Percentiles rank a stretch among this genome's conserved stretches.
Conservation (phyloP, 305 asterid genomes). For the Fraxinus ornus region DNA sequence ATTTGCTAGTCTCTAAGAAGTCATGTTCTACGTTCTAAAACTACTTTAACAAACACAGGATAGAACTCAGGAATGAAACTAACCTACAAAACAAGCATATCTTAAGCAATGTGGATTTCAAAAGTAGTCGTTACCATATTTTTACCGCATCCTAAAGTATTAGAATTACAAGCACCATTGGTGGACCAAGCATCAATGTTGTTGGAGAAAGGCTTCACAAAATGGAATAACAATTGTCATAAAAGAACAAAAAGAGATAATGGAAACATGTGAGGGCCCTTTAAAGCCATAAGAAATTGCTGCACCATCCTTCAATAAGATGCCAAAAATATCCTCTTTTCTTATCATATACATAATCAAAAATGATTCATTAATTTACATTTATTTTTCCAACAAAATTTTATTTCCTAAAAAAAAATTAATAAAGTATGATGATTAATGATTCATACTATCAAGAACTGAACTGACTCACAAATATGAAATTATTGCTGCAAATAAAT, state of each 20-base stretch:
- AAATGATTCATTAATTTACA: neutral
- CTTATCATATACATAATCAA: slow-evolving; percentile 8
- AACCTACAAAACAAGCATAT: neutral
- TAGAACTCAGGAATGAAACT: neutral
- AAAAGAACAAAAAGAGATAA: slow-evolving; percentile 40
- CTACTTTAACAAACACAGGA: neutral
- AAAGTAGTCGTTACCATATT: neutral
- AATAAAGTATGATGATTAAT: neutral
- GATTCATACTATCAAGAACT: neutral
- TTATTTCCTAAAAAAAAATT: neutral
- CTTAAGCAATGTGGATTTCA: neutral
- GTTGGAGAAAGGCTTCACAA: slow-evolving; percentile 31
- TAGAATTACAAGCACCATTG: slow-evolving; percentile 10
- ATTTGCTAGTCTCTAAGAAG: neutral
- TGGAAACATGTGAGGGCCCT: slow-evolving; percentile 39
- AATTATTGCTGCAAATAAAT: slow-evolving; percentile 18
- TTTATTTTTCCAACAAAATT: neutral
- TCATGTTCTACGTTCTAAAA: neutral
- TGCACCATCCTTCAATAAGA: slow-evolving; percentile 19
- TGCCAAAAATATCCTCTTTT: slow-evolving; percentile 24
- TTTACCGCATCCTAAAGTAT: neutral
- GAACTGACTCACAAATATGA: neutral
- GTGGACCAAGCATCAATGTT: slow-evolving; percentile 35
- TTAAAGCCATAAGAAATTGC: slow-evolving; percentile 21
- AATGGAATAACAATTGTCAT: slow-evolving; percentile 35